Conservation (phyloP, 495 filamentous ascomycete species). For the Penicillium mononematosum region DNA sequence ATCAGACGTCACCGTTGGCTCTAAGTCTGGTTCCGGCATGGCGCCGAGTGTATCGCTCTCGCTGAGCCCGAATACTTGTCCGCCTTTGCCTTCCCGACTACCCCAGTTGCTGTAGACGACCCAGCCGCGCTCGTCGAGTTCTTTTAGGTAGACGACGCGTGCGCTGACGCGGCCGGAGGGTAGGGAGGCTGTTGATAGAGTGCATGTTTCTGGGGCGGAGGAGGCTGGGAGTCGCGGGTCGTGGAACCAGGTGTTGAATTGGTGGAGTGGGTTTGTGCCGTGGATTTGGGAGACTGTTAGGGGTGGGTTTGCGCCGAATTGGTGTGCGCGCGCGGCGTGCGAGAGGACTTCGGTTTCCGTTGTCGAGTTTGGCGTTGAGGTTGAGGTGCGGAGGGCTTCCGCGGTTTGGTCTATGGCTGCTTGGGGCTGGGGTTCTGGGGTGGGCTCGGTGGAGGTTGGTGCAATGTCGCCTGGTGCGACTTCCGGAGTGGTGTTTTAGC, state of each 20-base stretch:
- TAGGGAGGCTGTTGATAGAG: constrained; percentile 80
- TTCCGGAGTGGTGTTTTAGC: constrained; percentile 25
- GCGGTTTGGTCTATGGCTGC: constrained; percentile 22
- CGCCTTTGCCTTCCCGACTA: constrained; percentile 52
- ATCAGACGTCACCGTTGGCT: constrained; percentile 1
- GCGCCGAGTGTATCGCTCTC: constrained; percentile 12
- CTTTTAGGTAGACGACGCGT: constrained; percentile 89
- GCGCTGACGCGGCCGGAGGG: constrained; percentile 82
- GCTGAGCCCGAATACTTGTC: constrained; percentile 39
- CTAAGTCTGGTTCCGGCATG: constrained; percentile 30
- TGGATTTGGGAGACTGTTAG: constrained; percentile 43
- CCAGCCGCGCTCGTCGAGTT: constrained; percentile 68
- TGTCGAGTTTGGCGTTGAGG: constrained; percentile 39
- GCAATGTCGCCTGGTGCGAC: constrained; percentile 48
- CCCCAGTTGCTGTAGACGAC: constrained; percentile 93
- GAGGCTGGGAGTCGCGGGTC: constrained; percentile 60
- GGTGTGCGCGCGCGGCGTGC: constrained; percentile 45
- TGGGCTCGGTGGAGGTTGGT: constrained; percentile 19
- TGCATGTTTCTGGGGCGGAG: constrained; percentile 68
- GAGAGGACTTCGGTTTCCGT: constrained; percentile 38
- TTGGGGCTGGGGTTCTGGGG: constrained; percentile 54
- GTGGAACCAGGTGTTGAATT: constrained; percentile 87
- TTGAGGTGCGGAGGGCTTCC: constrained; percentile 32
- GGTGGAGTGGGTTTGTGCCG: constrained; percentile 60
- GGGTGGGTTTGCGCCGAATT: constrained; percentile 48